Evolutionary conservation across 2,329 filamentous ascomycete species (phyloP).

Genomic region (Ciborinia camelliae): DNA sequence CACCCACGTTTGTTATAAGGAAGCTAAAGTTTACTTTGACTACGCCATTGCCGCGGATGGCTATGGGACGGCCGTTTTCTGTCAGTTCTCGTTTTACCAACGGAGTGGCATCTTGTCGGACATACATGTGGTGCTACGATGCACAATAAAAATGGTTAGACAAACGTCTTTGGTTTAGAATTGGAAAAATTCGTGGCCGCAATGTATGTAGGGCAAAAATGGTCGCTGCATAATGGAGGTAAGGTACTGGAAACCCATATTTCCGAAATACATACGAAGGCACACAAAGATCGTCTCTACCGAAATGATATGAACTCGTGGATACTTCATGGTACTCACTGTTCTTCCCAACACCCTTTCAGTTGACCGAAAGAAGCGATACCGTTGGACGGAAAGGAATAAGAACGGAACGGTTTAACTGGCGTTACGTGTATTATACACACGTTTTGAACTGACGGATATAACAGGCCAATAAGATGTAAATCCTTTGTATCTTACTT

Average conservation of each 20-base stretch:
- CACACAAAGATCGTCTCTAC: not conserved
- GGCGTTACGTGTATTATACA: not conserved
- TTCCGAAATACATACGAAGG: not conserved
- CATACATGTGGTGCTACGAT: not conserved
- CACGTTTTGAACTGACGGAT: not conserved
- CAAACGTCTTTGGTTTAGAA: not conserved
- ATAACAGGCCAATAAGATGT: not conserved
- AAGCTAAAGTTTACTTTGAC: not conserved
- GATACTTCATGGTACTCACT: not conserved
- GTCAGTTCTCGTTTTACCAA: not conserved
- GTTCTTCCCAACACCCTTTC: not conserved
- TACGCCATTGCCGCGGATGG: not conserved
- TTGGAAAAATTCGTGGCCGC: not conserved
- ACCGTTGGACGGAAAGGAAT: not conserved
- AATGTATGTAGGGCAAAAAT: not conserved
- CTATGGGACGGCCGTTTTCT: not conserved
- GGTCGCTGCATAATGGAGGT: not conserved
- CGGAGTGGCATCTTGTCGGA: not conserved
- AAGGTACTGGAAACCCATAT: not conserved
- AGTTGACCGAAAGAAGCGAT: not conserved
- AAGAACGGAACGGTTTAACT: not conserved
- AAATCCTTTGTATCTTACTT: not conserved
- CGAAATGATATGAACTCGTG: constrained; percentile 1
- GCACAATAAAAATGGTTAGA: not conserved
- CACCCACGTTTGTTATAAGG: not conserved